Evolutionary conservation across 345 rosid genomes (phyloP).

Genomic region (Eucalyptus victrix): DNA sequence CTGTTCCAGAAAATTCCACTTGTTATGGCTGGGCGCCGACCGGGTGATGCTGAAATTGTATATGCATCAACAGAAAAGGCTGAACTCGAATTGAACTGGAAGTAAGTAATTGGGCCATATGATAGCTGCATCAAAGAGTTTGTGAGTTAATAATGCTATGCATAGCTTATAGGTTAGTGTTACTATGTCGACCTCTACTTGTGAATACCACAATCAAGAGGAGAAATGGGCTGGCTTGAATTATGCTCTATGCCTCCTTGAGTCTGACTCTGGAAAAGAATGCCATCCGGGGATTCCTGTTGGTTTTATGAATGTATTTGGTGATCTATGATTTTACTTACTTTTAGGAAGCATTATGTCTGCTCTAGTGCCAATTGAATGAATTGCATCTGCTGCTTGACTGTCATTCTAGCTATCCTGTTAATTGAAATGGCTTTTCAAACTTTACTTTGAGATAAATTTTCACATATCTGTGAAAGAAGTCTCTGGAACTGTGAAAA

Average conservation of each 20-base stretch:
- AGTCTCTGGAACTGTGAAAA: background rate
- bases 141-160: background rate
- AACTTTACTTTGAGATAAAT: background rate
- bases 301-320: background rate
- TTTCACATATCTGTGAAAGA: background rate
- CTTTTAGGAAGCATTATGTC: background rate
- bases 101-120: slow-evolving; percentile 30
- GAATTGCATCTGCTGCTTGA: background rate
- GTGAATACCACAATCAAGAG: background rate
- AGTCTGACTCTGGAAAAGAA: background rate
- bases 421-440: background rate
- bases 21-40: slow-evolving; percentile 54
- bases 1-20: slow-evolving; percentile 68
- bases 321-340: background rate
- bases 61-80: slow-evolving; percentile 86
- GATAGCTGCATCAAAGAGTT: background rate
- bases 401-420: background rate
- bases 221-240: background rate
- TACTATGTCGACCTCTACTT: background rate
- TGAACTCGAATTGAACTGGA: slow-evolving; percentile 74
- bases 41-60: slow-evolving; percentile 84
- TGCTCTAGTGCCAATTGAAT: background rate
- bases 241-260: background rate
- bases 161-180: background rate
- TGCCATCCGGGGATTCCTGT: background rate